A percentile compares a stretch with the other conserved stretches of the same genome.
These are phyloP conservation scores for Neonectria punicea DNA, from an alignment of 2,329 filamentous ascomycete species.

Conservation along the genomic window DNA sequence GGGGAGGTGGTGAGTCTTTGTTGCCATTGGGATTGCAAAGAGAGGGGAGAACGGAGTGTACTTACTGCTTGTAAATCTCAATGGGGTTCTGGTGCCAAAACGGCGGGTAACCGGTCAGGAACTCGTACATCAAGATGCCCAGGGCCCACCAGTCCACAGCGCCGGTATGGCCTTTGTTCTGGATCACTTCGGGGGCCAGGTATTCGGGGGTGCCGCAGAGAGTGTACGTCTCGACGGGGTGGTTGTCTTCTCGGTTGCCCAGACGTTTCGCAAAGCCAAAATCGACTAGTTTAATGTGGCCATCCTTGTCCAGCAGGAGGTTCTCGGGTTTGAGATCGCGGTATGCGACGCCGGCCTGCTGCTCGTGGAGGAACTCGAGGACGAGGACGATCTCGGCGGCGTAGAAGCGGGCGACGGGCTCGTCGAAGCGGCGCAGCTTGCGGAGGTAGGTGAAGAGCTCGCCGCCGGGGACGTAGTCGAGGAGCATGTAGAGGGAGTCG, in stretches of 20 bases:
- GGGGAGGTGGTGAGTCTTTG: conserved; percentile 2
- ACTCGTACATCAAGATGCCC: conserved; percentile 86
- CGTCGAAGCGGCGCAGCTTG: conserved; percentile 81
- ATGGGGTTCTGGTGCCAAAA: conserved; percentile 91
- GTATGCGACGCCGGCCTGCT: conserved; percentile 81
- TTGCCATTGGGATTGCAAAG: neutral
- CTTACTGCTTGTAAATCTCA: conserved; percentile 84
- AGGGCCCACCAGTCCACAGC: conserved; percentile 91
- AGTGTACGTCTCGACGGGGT: conserved; percentile 78
- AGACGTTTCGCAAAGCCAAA: conserved; percentile 88
- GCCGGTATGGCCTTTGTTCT: conserved; percentile 80
- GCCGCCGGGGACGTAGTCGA: conserved; percentile 85
- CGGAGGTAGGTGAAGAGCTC: conserved; percentile 87
- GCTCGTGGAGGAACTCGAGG: conserved; percentile 82
- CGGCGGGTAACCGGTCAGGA: conserved; percentile 84
- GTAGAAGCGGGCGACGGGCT: conserved; percentile 82
- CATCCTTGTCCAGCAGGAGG: conserved; percentile 78
- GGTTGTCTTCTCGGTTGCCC: conserved; percentile 60
- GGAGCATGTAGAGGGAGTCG: conserved; percentile 83
- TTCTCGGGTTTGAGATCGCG: conserved; percentile 87
- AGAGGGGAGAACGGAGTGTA: conserved; percentile 20
- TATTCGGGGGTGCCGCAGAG: conserved; percentile 87
- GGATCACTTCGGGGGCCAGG: conserved; percentile 84
- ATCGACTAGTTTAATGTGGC: conserved; percentile 85
- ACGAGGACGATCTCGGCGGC: conserved; percentile 86